A percentile compares a stretch with the other conserved stretches of the same genome.
Conservation (phyloP, 1,284 basidiomycete species). For the Neonothopanus nambi region DNA sequence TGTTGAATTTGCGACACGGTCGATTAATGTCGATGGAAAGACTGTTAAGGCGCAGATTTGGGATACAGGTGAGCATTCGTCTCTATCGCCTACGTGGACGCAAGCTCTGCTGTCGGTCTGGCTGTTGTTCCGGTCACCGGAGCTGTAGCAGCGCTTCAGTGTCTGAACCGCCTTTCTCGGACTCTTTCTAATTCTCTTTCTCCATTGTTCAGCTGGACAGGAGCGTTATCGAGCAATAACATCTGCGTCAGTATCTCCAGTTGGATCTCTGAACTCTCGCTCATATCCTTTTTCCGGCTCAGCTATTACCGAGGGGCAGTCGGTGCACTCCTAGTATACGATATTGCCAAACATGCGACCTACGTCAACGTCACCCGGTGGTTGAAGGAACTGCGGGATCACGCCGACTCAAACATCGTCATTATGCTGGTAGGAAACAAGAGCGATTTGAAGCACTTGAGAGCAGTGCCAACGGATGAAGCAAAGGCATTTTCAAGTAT, state of each 20-base stretch:
- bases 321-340: conserved; percentile 89
- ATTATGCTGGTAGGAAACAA: conserved; percentile 97
- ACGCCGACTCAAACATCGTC: conserved; percentile 91
- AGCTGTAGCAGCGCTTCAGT: not conserved
- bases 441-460: conserved; percentile 96
- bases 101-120: not conserved
- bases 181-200: not conserved
- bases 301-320: conserved; percentile 99
- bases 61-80: conserved; percentile 81
- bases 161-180: not conserved
- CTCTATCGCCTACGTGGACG: not conserved
- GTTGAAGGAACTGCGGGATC: conserved; percentile 97
- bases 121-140: not conserved
- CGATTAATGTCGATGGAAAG: conserved; percentile 94
- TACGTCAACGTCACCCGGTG: conserved; percentile 96
- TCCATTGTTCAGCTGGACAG: conserved; percentile 75
- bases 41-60: conserved; percentile 99
- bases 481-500: conserved; percentile 83
- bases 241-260: conserved; percentile 69
- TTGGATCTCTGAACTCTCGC: not conserved
- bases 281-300: conserved; percentile 8
- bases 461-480: conserved; percentile 96
- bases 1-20: conserved; percentile 98
- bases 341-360: conserved; percentile 94
- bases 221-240: conserved; percentile 99